A percentile compares a stretch with the other conserved stretches of the same genome.
Evolutionary conservation across 352 stramenopile genomes (phyloP).

Genomic region (Blastocystis sp.): DNA sequence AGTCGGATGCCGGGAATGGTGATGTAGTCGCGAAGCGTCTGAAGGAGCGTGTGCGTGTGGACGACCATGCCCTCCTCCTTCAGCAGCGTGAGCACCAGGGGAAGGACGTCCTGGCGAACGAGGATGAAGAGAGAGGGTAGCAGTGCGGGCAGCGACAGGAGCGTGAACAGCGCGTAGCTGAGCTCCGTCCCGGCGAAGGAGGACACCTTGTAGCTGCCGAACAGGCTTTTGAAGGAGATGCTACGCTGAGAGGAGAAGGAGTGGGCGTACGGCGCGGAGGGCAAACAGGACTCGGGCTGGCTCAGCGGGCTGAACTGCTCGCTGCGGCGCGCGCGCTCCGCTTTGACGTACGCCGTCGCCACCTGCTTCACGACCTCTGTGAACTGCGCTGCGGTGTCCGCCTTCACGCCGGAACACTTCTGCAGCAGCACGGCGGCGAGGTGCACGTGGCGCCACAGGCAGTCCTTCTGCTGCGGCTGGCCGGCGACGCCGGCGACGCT

Average conservation of each 20-base stretch:
- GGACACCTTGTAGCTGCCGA: not conserved
- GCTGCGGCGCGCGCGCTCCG: not conserved
- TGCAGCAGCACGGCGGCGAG: not conserved
- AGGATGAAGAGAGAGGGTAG: not conserved
- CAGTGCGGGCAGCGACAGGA: not conserved
- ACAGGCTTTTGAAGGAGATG: not conserved
- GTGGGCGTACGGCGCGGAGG: not conserved
- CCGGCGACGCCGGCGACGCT: not conserved
- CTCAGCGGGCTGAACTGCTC: not conserved
- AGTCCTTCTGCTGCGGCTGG: not conserved
- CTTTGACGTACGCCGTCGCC: not conserved
- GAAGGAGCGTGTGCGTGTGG: not conserved
- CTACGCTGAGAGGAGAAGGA: not conserved
- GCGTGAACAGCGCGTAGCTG: not conserved
- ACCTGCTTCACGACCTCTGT: not conserved
- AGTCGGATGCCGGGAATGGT: not conserved
- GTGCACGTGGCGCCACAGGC: not conserved
- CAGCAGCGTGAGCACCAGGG: not conserved
- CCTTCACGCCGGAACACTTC: not conserved
- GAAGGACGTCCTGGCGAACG: not conserved
- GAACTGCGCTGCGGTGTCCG: not conserved
- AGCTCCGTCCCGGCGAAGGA: not conserved
- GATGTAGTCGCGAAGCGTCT: not conserved
- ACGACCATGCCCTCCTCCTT: not conserved
- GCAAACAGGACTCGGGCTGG: not conserved